Evolutionary conservation across 371 early-diverging fungal genomes (phyloP).

Genomic region (Apophysomyces sp.): DNA sequence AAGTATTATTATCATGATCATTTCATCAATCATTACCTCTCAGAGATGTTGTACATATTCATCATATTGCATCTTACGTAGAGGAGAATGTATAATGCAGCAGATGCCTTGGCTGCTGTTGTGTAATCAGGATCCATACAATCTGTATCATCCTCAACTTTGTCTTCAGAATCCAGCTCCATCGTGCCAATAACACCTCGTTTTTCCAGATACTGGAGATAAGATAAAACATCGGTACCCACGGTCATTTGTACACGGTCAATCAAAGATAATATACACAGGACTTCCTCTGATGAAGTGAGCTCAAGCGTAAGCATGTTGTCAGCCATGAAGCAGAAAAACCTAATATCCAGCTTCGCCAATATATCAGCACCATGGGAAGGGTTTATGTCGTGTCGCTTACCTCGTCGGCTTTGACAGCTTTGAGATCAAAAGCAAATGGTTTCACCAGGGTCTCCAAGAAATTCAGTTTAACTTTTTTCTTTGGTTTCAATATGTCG

Average conservation of each 20-base stretch:
- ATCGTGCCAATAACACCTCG: constrained; percentile 6
- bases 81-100: constrained; percentile 59
- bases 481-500: constrained; percentile 64
- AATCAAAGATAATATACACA: constrained; percentile 66
- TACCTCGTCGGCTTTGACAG: constrained; percentile 11
- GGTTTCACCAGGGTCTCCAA: constrained; percentile 64
- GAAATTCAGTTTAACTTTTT: constrained; percentile 71
- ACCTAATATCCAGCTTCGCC: constrained; percentile 52
- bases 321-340: constrained; percentile 78
- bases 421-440: constrained; percentile 60
- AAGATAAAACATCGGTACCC: constrained; percentile 60
- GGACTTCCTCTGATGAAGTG: constrained; percentile 77
- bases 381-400: neutral
- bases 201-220: constrained; percentile 35
- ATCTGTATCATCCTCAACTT: neutral
- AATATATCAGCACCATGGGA: neutral
- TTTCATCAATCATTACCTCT: constrained; percentile 43
- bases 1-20: constrained; percentile 3
- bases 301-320: constrained; percentile 75
- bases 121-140: constrained; percentile 4
- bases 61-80: constrained; percentile 60
- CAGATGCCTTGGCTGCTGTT: constrained; percentile 34
- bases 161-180: constrained; percentile 6
- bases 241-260: constrained; percentile 69
- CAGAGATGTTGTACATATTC: constrained; percentile 61